Conservation (phyloP, 768 basidiomycete species). For the Crepidotus variabilis region DNA sequence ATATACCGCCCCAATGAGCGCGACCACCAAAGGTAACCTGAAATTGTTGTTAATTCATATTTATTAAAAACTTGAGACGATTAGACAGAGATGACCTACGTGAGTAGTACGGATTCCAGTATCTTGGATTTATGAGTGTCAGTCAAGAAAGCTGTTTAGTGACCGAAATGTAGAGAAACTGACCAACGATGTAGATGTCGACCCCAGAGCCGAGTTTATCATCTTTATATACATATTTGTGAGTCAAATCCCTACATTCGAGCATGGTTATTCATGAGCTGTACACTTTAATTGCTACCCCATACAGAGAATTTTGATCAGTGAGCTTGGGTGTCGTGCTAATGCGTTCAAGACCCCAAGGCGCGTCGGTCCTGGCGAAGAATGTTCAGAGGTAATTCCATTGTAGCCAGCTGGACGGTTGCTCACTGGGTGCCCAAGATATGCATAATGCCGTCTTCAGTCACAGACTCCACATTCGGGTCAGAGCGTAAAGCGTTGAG, state of each 20-base stretch:
- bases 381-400: background rate
- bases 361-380: slow-evolving; percentile 15
- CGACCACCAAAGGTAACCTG: slow-evolving; percentile 17
- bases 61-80: background rate
- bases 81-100: background rate
- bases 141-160: background rate
- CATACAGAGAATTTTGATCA: too few relatives aligned
- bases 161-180: too few relatives aligned
- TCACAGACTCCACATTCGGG: slow-evolving; percentile 22
- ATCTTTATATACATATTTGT: slow-evolving; percentile 12
- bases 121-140: background rate
- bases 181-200: slow-evolving; percentile 25
- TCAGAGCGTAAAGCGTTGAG: slow-evolving; percentile 21
- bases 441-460: too few relatives aligned
- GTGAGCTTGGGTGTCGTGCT: too few relatives aligned
- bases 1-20: too few relatives aligned
- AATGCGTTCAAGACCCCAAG: too few relatives aligned
- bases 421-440: slow-evolving; percentile 18
- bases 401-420: background rate
- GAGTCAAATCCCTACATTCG: slow-evolving; percentile 10
- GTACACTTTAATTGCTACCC: slow-evolving; percentile 19
- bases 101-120: slow-evolving; percentile 4
- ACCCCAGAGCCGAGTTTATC: slow-evolving; percentile 11
- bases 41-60: slow-evolving; percentile 10
- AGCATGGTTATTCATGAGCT: too few relatives aligned